Base-by-base conservation (phyloP, 73 alveolate species). In the Halteria grandinella region DNA sequence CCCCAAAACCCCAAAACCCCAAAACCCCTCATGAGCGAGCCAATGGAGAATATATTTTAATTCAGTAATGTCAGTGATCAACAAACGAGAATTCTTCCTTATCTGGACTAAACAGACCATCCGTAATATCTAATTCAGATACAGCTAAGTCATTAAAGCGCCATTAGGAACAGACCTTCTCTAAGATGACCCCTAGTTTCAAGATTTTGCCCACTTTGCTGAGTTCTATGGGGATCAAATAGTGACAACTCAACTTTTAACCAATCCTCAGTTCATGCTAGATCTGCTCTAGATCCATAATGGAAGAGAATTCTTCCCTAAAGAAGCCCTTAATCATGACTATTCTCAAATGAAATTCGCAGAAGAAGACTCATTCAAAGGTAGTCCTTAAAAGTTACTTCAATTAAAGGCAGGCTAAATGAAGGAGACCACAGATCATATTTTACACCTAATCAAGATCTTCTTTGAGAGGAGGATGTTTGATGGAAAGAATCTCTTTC, bases 41-140 rank as follows among this genome's bases (percentile, higher is more conserved):
- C n/a, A n/a, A n/a, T n/a, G n/a, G n/a, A n/a, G n/a, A n/a, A n/a
- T n/a, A n/a, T n/a, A n/a, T n/a, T n/a, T n/a, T n/a, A n/a, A n/a
- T n/a, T n/a, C n/a, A n/a, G 11, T 15, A 11, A 62, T 62, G 78
- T 40, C 62, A 40, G 78, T 62, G 47, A 62, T 62, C 40, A 62
- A 62, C 78, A 62, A 62, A 27, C 36, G 43, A 62, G 78, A 62
- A 21, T 62, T 62, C 27, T 62, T 40, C 28, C 40, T 62, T 1
- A 14, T 62, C 3, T 62, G 78, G 78, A 40, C 47, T 21, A 62
- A 62, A 41, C 27, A 62, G 23, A 39, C 78, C 3, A 62, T 62
- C 5, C 36, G 43, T 25, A 62, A 62, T 24, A 21, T 6, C 34
- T 14, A 20, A 39, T 5, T 10, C 12, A 62, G 43, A 25, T 62